phyloP scores from a whole-genome alignment of 2,329 filamentous ascomycete species.

The Elsinoe perseae region DNA sequence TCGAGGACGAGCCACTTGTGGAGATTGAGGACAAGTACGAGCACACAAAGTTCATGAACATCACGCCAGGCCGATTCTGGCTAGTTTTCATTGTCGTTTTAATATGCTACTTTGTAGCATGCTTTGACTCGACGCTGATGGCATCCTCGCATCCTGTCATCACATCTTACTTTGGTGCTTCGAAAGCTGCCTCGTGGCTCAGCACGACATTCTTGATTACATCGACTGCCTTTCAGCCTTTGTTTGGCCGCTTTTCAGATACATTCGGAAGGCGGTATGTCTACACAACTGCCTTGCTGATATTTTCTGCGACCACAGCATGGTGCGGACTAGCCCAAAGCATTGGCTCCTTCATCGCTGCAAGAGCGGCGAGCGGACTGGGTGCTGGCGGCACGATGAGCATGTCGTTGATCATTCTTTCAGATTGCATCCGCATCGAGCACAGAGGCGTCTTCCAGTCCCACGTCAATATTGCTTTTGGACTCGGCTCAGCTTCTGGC shows the following conservation, averaged over 20 bases:
- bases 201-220: slow-evolving; percentile 73
- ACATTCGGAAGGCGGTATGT: slow-evolving; percentile 44
- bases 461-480: slow-evolving; percentile 57
- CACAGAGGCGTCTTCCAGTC: slow-evolving; percentile 66
- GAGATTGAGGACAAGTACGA: slow-evolving; percentile 7
- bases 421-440: slow-evolving; percentile 66
- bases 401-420: slow-evolving; percentile 62
- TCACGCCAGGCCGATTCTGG: slow-evolving; percentile 16
- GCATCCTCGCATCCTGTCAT: slow-evolving; percentile 55
- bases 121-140: slow-evolving; percentile 75
- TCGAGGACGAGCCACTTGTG: not conserved
- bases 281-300: slow-evolving; percentile 55
- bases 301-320: slow-evolving; percentile 58
- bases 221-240: slow-evolving; percentile 65
- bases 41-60: slow-evolving; percentile 18
- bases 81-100: slow-evolving; percentile 15
- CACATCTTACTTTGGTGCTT: slow-evolving; percentile 62
- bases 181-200: slow-evolving; percentile 74
- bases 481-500: slow-evolving; percentile 46
- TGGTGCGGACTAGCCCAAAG: slow-evolving; percentile 62
- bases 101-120: slow-evolving; percentile 32
- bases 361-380: slow-evolving; percentile 62
- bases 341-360: slow-evolving; percentile 63
- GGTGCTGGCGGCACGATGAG: slow-evolving; percentile 65
- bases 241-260: slow-evolving; percentile 68